These are phyloP conservation scores for Davidsoniella virescens DNA, from an alignment of 2,329 filamentous ascomycete genomes.

Conservation along the genomic window DNA sequence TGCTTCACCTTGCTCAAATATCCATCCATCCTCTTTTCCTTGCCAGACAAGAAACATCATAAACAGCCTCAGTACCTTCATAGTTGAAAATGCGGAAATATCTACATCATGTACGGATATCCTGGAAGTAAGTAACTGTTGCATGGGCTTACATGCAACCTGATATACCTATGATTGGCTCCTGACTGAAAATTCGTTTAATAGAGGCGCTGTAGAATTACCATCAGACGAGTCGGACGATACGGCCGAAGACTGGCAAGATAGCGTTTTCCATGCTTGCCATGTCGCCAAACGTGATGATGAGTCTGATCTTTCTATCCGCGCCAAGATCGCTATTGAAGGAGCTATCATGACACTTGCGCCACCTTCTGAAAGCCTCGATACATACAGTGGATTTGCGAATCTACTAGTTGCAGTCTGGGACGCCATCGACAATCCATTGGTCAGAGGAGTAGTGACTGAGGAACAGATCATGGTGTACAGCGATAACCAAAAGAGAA, in stretches of 20 bases:
- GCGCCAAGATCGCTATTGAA: conserved; percentile 7
- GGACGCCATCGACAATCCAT: conserved; percentile 9
- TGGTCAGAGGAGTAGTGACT: conserved; percentile 7
- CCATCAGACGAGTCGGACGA: neutral
- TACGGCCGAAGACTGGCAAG: neutral
- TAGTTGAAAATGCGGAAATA: neutral
- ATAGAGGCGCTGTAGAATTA: neutral
- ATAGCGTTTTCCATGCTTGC: conserved; percentile 3
- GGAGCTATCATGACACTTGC: conserved; percentile 5
- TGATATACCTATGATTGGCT: too few relatives aligned
- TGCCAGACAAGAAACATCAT: too few relatives aligned
- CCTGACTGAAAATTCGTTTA: too few relatives aligned
- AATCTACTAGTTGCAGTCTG: conserved; percentile 5
- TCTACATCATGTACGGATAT: neutral
- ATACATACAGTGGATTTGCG: neutral
- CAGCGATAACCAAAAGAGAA: too few relatives aligned
- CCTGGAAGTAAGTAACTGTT: neutral
- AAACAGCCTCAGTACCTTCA: too few relatives aligned
- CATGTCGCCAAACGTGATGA: conserved; percentile 4
- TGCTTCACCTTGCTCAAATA: too few relatives aligned
- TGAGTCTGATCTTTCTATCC: neutral
- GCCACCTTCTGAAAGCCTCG: neutral
- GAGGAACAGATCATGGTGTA: conserved; percentile 3
- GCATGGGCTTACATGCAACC: too few relatives aligned
- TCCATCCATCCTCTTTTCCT: too few relatives aligned